Conservation (phyloP, 2,329 filamentous ascomycete genomes). For the Alternaria solani region DNA sequence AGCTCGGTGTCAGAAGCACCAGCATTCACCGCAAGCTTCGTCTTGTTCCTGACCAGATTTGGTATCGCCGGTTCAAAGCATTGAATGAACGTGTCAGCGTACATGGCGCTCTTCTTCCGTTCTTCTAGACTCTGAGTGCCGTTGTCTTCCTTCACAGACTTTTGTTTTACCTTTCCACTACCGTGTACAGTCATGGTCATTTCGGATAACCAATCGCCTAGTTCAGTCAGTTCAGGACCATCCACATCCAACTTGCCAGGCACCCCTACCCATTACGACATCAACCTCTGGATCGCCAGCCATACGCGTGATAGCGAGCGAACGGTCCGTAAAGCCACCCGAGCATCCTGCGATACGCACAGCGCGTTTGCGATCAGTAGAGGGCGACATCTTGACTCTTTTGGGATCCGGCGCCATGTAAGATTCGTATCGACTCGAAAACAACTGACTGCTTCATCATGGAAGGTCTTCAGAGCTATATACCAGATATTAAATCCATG, state of each 20-base stretch:
- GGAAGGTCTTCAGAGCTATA: conserved; percentile 17
- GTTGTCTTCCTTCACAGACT: conserved; percentile 35
- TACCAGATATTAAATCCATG: conserved; percentile 10
- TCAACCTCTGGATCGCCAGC: conserved; percentile 39
- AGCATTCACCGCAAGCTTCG: conserved; percentile 62
- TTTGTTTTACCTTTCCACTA: conserved; percentile 46
- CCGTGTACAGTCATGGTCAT: conserved; percentile 43
- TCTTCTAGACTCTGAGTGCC: conserved; percentile 52
- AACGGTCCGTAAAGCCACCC: conserved; percentile 52
- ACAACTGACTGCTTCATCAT: background rate
- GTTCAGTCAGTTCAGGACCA: background rate
- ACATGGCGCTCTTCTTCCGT: conserved; percentile 37
- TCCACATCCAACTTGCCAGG: background rate
- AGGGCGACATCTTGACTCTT: conserved; percentile 21
- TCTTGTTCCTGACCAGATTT: conserved; percentile 28
- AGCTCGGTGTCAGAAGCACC: conserved; percentile 61
- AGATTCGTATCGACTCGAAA: background rate
- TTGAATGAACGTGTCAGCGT: conserved; percentile 57
- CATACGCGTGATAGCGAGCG: conserved; percentile 46
- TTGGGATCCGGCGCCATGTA: conserved; percentile 12
- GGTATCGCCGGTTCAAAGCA: conserved; percentile 47
- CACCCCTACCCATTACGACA: conserved; percentile 32
- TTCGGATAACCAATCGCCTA: conserved; percentile 40
- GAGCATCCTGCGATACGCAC: conserved; percentile 48
- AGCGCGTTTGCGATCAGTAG: conserved; percentile 30